These are phyloP conservation scores for Amanita fuliginea DNA, from an alignment of 768 basidiomycete genomes.

Conservation along the genomic window DNA sequence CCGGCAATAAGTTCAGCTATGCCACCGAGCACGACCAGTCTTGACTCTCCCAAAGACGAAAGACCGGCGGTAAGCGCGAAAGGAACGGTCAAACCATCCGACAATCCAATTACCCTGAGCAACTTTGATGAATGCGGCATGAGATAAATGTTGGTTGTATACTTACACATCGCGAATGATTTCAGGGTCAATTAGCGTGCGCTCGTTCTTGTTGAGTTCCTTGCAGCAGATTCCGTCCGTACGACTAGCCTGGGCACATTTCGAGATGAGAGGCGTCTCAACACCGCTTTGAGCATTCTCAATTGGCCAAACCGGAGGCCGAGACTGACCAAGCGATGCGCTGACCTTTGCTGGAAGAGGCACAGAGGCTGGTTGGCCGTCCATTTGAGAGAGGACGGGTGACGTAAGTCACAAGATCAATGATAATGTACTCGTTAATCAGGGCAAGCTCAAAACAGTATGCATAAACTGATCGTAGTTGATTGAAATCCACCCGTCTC, in stretches of 20 bases:
- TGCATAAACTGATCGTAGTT: constrained; percentile 67
- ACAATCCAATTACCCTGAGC: constrained; percentile 75
- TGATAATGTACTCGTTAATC: neutral
- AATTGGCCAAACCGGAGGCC: constrained; percentile 60
- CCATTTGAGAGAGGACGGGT: constrained; percentile 2
- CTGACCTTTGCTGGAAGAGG: constrained; percentile 22
- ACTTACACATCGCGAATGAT: constrained; percentile 79
- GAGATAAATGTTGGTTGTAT: neutral
- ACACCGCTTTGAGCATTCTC: constrained; percentile 27
- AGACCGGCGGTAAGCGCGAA: constrained; percentile 88
- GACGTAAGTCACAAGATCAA: neutral
- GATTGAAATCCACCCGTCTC: constrained; percentile 64
- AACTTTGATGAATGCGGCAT: constrained; percentile 2
- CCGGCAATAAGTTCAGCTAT: constrained; percentile 95
- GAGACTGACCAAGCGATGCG: constrained; percentile 15
- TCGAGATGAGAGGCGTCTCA: constrained; percentile 36
- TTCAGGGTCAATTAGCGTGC: constrained; percentile 78
- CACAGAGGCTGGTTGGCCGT: constrained; percentile 17
- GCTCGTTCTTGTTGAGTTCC: constrained; percentile 75
- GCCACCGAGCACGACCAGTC: constrained; percentile 89
- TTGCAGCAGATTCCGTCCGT: constrained; percentile 76
- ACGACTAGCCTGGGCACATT: constrained; percentile 45
- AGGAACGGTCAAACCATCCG: constrained; percentile 84
- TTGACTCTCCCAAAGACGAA: constrained; percentile 80
- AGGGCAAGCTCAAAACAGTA: constrained; percentile 50